phyloP scores from a whole-genome alignment of 2,329 filamentous ascomycete genomes.

The Cytospora piceicola region DNA sequence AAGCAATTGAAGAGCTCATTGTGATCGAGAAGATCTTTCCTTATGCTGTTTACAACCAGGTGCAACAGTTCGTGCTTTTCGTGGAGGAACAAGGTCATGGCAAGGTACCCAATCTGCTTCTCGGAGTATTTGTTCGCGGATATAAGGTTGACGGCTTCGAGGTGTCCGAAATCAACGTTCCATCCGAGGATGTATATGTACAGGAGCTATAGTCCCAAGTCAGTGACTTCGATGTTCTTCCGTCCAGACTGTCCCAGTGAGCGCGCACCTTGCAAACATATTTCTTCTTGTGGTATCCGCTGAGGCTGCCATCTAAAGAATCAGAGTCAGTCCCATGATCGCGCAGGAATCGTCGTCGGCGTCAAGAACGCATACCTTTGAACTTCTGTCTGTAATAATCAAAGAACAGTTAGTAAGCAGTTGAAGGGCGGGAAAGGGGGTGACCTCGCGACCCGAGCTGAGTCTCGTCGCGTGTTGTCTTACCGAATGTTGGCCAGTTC shows the following conservation, averaged over 20 bases:
- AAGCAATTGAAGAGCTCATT: slow-evolving; percentile 98
- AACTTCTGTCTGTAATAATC: slow-evolving; percentile 76
- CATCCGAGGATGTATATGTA: slow-evolving; percentile 99
- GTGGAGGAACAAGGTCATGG: slow-evolving; percentile 95
- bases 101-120: slow-evolving; percentile 98
- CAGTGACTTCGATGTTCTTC: slow-evolving; percentile 5
- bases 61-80: slow-evolving; percentile 96
- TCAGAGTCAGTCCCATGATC: slow-evolving; percentile 35
- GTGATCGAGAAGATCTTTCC: slow-evolving; percentile 91
- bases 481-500: slow-evolving; percentile 95
- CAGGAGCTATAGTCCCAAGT: slow-evolving; percentile 63
- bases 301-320: slow-evolving; percentile 76
- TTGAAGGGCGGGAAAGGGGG: not conserved
- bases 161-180: slow-evolving; percentile 98
- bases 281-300: slow-evolving; percentile 99
- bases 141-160: slow-evolving; percentile 97
- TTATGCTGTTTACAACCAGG: slow-evolving; percentile 96
- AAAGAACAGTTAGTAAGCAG: slow-evolving; percentile 23
- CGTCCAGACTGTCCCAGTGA: slow-evolving; percentile 13
- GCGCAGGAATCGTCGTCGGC: not conserved
- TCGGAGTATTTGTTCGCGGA: slow-evolving; percentile 97
- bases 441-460: slow-evolving; percentile 5
- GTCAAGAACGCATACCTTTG: slow-evolving; percentile 61
- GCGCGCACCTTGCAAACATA: slow-evolving; percentile 91
- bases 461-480: slow-evolving; percentile 1